A percentile compares a stretch with the other conserved stretches of the same genome.
Evolutionary conservation across 2,329 filamentous ascomycete species (phyloP).

Genomic region (Alternaria gansuensis): DNA sequence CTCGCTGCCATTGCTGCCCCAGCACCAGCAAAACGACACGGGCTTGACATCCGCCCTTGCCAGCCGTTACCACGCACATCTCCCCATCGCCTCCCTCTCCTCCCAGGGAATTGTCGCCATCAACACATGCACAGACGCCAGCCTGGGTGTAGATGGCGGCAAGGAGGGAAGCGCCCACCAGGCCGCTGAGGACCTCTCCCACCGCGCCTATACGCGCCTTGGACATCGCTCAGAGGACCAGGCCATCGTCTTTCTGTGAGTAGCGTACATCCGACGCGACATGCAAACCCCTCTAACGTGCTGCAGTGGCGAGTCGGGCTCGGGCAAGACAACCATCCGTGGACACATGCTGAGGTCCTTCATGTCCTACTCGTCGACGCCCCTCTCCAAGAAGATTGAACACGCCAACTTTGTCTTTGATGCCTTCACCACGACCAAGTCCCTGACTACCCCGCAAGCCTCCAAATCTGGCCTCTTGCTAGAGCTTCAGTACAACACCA

Average conservation of each 20-base stretch:
- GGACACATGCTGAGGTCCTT: slow-evolving; percentile 87
- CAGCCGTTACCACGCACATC: slow-evolving; percentile 88
- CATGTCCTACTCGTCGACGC: slow-evolving; percentile 88
- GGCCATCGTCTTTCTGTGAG: slow-evolving; percentile 90
- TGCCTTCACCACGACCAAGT: slow-evolving; percentile 95
- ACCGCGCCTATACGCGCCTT: slow-evolving; percentile 82
- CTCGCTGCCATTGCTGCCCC: slow-evolving; percentile 86
- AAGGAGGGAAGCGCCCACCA: slow-evolving; percentile 93
- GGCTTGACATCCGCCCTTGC: slow-evolving; percentile 84
- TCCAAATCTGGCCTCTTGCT: slow-evolving; percentile 96
- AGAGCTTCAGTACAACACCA: slow-evolving; percentile 95
- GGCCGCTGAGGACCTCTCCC: slow-evolving; percentile 90
- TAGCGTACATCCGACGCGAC: slow-evolving; percentile 29
- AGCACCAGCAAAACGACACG: slow-evolving; percentile 80
- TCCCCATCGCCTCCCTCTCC: slow-evolving; percentile 87
- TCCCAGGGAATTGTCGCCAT: slow-evolving; percentile 90
- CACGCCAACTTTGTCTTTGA: slow-evolving; percentile 96
- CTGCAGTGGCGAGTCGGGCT: slow-evolving; percentile 87
- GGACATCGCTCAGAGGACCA: slow-evolving; percentile 93
- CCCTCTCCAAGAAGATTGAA: slow-evolving; percentile 90
- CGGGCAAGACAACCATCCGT: slow-evolving; percentile 94
- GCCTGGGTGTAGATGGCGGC: slow-evolving; percentile 86
- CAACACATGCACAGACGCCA: slow-evolving; percentile 92
- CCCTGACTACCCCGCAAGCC: slow-evolving; percentile 90
- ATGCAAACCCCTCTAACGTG: slow-evolving; percentile 14